Evolutionary conservation across 2,329 filamentous ascomycete genomes (phyloP).

Genomic region (Penicillium sp.): DNA sequence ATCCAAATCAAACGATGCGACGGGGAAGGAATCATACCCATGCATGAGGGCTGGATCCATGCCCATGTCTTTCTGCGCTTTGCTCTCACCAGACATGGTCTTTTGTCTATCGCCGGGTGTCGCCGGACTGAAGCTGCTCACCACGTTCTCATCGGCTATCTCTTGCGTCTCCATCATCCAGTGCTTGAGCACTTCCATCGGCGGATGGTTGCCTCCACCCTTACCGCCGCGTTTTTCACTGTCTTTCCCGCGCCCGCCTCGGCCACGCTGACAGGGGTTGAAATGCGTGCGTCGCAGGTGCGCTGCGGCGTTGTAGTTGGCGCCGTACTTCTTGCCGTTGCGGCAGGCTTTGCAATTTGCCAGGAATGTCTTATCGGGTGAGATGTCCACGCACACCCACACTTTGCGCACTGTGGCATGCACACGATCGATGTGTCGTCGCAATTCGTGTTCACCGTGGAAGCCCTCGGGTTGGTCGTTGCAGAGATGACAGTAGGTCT

Average conservation of each 20-base stretch:
- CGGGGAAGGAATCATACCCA: constrained; percentile 30
- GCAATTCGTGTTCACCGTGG: constrained; percentile 79
- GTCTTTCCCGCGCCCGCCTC: constrained; percentile 57
- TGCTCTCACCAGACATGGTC: not conserved
- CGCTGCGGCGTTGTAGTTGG: constrained; percentile 92
- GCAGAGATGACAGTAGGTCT: constrained; percentile 69
- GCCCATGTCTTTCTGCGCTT: not conserved
- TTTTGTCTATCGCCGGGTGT: not conserved
- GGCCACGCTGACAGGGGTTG: constrained; percentile 60
- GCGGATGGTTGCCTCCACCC: constrained; percentile 60
- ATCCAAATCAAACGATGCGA: constrained; percentile 31
- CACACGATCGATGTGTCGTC: constrained; percentile 64
- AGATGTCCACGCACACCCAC: constrained; percentile 62
- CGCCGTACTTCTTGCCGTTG: constrained; percentile 74
- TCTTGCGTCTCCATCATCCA: constrained; percentile 61
- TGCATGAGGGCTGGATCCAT: constrained; percentile 30
- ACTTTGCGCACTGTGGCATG: constrained; percentile 62
- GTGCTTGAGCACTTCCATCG: constrained; percentile 59
- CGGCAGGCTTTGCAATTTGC: constrained; percentile 80
- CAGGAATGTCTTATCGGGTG: constrained; percentile 63
- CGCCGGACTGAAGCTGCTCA: not conserved
- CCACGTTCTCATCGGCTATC: constrained; percentile 32
- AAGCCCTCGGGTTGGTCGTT: constrained; percentile 73
- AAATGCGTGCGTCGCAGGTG: constrained; percentile 88
- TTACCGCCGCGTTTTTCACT: constrained; percentile 61